These are phyloP conservation scores for Triadica sebifera DNA, from an alignment of 345 rosid genomes.

Conservation along the genomic window DNA sequence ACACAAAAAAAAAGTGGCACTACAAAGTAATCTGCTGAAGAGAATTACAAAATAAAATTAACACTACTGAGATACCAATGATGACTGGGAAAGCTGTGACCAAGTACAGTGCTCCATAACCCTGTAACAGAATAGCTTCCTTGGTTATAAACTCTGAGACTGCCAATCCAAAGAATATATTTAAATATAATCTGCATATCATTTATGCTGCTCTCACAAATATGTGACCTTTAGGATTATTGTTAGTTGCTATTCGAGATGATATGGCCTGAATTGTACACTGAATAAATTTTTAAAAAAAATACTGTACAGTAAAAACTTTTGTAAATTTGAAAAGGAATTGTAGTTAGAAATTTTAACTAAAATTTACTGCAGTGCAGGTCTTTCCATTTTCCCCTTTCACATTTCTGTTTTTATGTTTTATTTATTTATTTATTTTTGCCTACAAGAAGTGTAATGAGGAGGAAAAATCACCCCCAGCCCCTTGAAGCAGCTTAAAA, in stretches of 20 bases:
- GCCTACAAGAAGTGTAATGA: too few species aligned
- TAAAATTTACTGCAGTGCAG: not conserved
- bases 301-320: too few species aligned
- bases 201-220: constrained; percentile 4
- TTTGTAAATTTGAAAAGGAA: not conserved
- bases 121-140: constrained; percentile 50
- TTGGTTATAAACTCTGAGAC: constrained; percentile 18
- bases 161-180: not conserved
- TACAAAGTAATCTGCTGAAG: constrained; percentile 54
- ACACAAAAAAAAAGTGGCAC: too few species aligned
- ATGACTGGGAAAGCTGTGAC: constrained; percentile 87
- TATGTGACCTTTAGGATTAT: not conserved
- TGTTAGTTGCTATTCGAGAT: not conserved
- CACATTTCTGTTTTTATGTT: not conserved
- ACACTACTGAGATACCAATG: constrained; percentile 80
- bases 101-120: constrained; percentile 89
- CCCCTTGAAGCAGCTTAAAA: too few species aligned
- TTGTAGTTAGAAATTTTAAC: not conserved
- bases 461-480: too few species aligned
- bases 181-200: not conserved
- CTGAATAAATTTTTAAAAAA: too few species aligned
- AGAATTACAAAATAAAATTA: constrained; percentile 86
- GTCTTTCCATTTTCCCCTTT: not conserved
- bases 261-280: not conserved
- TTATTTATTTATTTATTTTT: too few species aligned